Evolutionary conservation across 495 filamentous ascomycete genomes (phyloP).

Genomic region (Alectoria sarmentosa): DNA sequence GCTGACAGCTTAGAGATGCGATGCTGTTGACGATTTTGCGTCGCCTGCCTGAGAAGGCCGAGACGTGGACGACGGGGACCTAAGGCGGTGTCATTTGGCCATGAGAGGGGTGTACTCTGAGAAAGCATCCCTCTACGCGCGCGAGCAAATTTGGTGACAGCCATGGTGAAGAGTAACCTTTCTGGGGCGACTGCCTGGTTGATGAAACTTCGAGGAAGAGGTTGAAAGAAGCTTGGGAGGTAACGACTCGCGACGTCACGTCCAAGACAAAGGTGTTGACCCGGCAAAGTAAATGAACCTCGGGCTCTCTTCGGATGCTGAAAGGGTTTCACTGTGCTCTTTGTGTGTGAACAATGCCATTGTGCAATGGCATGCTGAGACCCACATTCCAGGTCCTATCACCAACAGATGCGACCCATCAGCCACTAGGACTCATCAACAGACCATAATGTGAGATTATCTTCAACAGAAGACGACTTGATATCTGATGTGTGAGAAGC

Average conservation of each 20-base stretch:
- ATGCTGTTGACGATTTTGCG: neutral
- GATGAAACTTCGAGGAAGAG: neutral
- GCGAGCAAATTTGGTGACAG: neutral
- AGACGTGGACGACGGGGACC: neutral
- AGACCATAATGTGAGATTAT: too few relatives aligned
- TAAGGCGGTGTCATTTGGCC: neutral
- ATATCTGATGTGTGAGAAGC: neutral
- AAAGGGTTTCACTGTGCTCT: neutral
- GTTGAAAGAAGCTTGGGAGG: neutral
- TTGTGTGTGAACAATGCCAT: neutral
- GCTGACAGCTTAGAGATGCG: neutral
- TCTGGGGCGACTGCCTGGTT: neutral
- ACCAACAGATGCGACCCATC: neutral
- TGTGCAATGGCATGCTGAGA: neutral
- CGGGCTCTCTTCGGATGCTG: too few relatives aligned
- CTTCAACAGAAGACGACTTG: too few relatives aligned
- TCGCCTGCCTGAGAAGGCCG: neutral
- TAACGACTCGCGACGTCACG: neutral
- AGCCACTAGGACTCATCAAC: neutral
- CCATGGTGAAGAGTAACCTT: neutral
- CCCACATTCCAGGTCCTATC: neutral
- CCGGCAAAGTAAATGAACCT: neutral
- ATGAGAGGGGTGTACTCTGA: neutral
- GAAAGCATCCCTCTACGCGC: neutral
- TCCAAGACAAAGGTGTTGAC: constrained; percentile 3